Percentiles rank a stretch among this genome's conserved stretches.
Conservation (phyloP, 2,329 filamentous ascomycete species). For the Colletotrichum scovillei region DNA sequence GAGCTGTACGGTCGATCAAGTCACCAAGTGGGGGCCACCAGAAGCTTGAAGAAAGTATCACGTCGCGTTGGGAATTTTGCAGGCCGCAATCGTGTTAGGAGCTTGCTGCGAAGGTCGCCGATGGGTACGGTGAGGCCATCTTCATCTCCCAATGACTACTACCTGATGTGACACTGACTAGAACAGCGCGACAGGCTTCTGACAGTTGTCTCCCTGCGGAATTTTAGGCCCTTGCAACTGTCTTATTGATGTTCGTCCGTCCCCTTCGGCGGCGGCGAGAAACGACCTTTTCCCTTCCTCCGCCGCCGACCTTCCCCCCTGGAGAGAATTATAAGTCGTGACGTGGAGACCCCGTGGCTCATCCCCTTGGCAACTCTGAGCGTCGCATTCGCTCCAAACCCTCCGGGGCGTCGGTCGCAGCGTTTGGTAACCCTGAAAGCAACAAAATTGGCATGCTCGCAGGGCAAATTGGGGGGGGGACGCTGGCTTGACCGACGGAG, state of each 20-base stretch:
- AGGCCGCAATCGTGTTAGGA: neutral
- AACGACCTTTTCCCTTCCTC: neutral
- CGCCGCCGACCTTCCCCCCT: neutral
- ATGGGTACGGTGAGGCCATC: slow-evolving; percentile 26
- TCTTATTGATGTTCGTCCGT: neutral
- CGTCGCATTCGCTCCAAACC: slow-evolving; percentile 26
- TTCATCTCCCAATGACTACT: neutral
- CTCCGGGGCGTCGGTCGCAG: neutral
- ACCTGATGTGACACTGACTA: neutral
- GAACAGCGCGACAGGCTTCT: neutral
- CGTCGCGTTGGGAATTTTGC: neutral
- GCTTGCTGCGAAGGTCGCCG: neutral
- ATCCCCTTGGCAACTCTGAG: slow-evolving; percentile 29
- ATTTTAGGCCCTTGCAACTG: neutral
- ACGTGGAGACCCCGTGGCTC: slow-evolving; percentile 24
- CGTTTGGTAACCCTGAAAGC: neutral
- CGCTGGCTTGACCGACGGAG: neutral
- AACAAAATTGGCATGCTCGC: neutral
- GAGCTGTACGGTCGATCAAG: slow-evolving; percentile 12
- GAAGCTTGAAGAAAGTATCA: slow-evolving; percentile 28
- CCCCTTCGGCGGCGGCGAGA: neutral
- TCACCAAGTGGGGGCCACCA: slow-evolving; percentile 2
- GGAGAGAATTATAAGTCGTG: neutral
- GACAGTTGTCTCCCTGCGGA: neutral
- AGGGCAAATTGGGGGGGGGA: neutral